Percentiles rank a stretch among this genome's conserved stretches.
Evolutionary conservation across 345 rosid species (phyloP).

Genomic region (Camelina sativa): DNA sequence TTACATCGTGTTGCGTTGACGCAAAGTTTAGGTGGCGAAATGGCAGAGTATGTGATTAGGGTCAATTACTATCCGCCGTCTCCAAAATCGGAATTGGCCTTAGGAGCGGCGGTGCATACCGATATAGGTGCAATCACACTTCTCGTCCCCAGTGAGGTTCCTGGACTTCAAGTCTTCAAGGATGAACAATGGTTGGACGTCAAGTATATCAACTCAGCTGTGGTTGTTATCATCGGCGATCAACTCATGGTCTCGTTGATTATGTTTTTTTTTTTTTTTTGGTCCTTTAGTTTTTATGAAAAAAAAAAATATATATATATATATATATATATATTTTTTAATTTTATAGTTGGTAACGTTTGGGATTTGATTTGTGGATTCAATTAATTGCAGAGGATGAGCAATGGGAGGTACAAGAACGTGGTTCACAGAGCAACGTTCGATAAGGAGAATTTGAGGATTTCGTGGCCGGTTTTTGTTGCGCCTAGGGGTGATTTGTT

Average conservation of each 20-base stretch:
- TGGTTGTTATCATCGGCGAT: constrained; percentile 16
- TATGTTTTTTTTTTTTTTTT: background rate
- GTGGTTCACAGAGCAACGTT: no score
- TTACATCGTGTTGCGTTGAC: background rate
- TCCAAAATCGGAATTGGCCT: background rate
- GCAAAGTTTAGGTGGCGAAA: background rate
- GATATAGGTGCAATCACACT: background rate
- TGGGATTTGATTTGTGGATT: background rate
- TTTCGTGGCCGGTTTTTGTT: constrained; percentile 9
- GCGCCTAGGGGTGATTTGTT: background rate
- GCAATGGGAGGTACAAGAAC: no score
- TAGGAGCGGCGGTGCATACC: background rate
- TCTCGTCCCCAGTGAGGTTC: background rate
- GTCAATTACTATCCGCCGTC: background rate
- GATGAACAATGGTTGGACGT: background rate
- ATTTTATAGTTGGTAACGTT: background rate
- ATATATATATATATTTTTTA: no score
- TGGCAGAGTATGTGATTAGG: constrained; percentile 1
- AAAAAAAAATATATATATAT: no score
- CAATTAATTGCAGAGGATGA: background rate
- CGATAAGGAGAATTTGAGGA: no score
- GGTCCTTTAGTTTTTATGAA: background rate
- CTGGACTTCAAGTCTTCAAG: background rate
- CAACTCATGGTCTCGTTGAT: constrained; percentile 1
- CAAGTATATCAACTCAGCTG: background rate